phyloP scores from a whole-genome alignment of 2,329 filamentous ascomycete species.

The Aspergillus felis region DNA sequence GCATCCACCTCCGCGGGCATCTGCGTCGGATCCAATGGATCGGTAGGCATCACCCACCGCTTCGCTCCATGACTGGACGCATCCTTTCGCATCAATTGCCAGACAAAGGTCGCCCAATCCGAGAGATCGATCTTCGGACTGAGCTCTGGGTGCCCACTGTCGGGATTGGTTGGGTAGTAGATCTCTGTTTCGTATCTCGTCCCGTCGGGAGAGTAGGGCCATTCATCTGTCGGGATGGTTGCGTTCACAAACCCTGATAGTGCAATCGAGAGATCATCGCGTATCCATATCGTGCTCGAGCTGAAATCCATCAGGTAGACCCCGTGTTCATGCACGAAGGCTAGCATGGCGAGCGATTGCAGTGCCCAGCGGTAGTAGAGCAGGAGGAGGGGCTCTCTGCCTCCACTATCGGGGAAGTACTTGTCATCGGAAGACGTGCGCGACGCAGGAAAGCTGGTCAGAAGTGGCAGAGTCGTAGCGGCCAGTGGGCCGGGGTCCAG shows the following conservation, averaged over 20 bases:
- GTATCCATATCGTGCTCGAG: constrained; percentile 2
- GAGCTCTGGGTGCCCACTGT: neutral
- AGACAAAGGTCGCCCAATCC: constrained; percentile 5
- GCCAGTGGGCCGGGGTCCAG: constrained; percentile 1
- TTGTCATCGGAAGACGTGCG: neutral
- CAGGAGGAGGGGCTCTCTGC: constrained; percentile 4
- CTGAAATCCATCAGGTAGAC: constrained; percentile 6
- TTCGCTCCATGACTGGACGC: neutral
- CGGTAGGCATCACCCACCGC: neutral
- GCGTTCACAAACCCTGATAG: constrained; percentile 1
- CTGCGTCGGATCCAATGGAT: neutral
- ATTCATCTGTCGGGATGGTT: constrained; percentile 5
- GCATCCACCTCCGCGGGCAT: neutral
- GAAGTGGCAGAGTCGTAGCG: neutral
- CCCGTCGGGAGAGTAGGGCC: constrained; percentile 1
- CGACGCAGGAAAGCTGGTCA: neutral
- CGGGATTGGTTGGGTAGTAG: neutral
- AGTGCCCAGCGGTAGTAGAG: constrained; percentile 8
- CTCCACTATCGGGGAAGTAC: neutral
- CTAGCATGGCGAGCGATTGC: constrained; percentile 3
- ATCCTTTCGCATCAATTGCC: neutral
- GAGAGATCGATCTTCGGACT: constrained; percentile 3
- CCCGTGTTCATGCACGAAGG: constrained; percentile 1
- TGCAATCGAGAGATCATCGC: constrained; percentile 4
- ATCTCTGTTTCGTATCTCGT: constrained; percentile 1